Conservation (phyloP, 768 basidiomycete genomes). For the Obba rivulosa region DNA sequence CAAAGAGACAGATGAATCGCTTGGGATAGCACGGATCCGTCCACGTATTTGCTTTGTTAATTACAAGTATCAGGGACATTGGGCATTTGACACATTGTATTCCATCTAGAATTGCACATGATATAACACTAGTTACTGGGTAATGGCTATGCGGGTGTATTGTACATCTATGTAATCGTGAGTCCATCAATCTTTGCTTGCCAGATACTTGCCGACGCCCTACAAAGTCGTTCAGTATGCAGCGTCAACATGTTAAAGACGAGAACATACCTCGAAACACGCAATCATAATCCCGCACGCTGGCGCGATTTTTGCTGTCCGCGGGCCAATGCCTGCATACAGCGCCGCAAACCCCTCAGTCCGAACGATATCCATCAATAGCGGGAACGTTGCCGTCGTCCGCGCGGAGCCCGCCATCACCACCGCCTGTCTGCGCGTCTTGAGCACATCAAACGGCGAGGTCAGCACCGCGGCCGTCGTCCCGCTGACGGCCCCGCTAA, state of each 20-base stretch:
- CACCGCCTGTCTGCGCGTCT: slow-evolving; percentile 87
- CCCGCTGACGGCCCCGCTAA: slow-evolving; percentile 88
- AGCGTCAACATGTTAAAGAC: background rate
- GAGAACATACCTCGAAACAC: slow-evolving; percentile 73
- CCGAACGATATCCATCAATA: slow-evolving; percentile 64
- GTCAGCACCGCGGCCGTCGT: slow-evolving; percentile 83
- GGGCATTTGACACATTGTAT: slow-evolving; percentile 6
- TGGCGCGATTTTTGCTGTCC: slow-evolving; percentile 93
- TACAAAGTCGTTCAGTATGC: slow-evolving; percentile 17
- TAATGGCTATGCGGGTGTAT: slow-evolving; percentile 11
- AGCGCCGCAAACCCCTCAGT: slow-evolving; percentile 77
- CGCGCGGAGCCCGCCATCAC: slow-evolving; percentile 50
- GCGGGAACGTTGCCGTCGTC: slow-evolving; percentile 49
- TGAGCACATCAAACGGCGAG: slow-evolving; percentile 94
- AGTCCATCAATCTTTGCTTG: slow-evolving; percentile 26
- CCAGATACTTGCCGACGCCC: slow-evolving; percentile 55
- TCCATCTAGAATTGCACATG: slow-evolving; percentile 9
- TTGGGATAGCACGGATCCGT: slow-evolving; percentile 41
- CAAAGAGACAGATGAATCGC: slow-evolving; percentile 80
- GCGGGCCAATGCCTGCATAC: slow-evolving; percentile 80
- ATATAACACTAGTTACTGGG: slow-evolving; percentile 10
- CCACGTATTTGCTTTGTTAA: background rate
- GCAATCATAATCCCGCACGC: slow-evolving; percentile 99
- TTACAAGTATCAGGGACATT: background rate
- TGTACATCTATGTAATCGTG: slow-evolving; percentile 6